Conservation (phyloP, 441 rosid species). For the Flueggea neowawraea region DNA sequence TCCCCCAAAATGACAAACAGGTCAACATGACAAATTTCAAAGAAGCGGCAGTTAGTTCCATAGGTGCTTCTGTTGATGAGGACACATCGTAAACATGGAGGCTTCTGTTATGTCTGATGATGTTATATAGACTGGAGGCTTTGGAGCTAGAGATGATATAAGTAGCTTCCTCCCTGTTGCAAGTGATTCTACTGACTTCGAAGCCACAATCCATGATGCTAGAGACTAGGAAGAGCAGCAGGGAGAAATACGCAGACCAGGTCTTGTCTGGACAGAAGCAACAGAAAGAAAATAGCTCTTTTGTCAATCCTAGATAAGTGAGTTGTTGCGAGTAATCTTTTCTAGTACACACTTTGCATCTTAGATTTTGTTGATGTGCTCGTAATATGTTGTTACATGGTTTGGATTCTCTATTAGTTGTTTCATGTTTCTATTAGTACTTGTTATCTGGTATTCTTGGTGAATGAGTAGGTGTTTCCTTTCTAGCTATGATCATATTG, state of each 20-base stretch:
- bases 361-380: slow-evolving; percentile 7
- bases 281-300: slow-evolving; percentile 21
- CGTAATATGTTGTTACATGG: not conserved
- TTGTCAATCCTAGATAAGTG: slow-evolving; percentile 12
- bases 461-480: not conserved
- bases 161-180: slow-evolving; percentile 86
- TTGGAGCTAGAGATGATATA: slow-evolving; percentile 90
- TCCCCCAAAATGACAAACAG: no score
- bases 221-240: slow-evolving; percentile 68
- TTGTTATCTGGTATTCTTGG: not conserved
- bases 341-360: slow-evolving; percentile 12
- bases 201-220: slow-evolving; percentile 69
- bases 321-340: slow-evolving; percentile 16
- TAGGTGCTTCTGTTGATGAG: slow-evolving; percentile 6
- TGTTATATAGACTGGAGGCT: slow-evolving; percentile 76
- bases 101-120: slow-evolving; percentile 63
- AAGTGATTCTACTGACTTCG: slow-evolving; percentile 81
- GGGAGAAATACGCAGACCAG: slow-evolving; percentile 48
- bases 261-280: slow-evolving; percentile 77
- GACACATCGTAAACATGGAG: slow-evolving; percentile 57
- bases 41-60: slow-evolving; percentile 9
- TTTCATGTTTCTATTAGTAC: slow-evolving; percentile 11
- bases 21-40: slow-evolving; percentile 11
- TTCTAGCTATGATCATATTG: not conserved
- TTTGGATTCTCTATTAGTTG: slow-evolving; percentile 4